phyloP scores from a whole-genome alignment of 345 rosid species.

The Linum lewisii region DNA sequence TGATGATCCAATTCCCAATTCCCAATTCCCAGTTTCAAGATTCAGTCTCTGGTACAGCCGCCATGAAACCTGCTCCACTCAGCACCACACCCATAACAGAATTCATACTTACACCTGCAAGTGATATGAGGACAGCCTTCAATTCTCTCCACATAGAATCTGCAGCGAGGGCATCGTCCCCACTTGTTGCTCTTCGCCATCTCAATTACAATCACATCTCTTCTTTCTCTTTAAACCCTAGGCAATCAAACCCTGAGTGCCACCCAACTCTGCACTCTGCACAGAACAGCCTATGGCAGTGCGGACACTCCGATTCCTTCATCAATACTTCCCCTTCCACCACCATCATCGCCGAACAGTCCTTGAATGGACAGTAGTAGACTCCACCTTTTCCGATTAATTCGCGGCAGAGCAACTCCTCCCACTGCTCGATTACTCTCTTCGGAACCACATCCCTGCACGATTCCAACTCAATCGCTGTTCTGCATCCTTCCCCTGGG shows the following conservation, averaged over 20 bases:
- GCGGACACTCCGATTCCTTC: conserved; percentile 76
- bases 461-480: no score
- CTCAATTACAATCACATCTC: conserved; percentile 33
- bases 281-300: conserved; percentile 49
- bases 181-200: conserved; percentile 33
- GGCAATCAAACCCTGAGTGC: conserved; percentile 33
- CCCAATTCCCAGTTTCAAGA: no score
- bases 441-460: no score
- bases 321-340: no score
- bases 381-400: no score
- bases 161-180: conserved; percentile 40
- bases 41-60: conserved; percentile 5
- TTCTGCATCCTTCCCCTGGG: no score
- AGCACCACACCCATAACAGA: conserved; percentile 37
- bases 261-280: conserved; percentile 32
- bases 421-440: no score
- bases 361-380: no score
- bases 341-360: no score
- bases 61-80: conserved; percentile 14
- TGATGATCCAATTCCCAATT: no score
- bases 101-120: conserved; percentile 38
- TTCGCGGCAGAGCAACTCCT: no score
- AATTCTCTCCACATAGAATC: conserved; percentile 32
- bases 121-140: conserved; percentile 34
- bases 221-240: conserved; percentile 23